phyloP scores from a whole-genome alignment of 352 stramenopile genomes.

The Phytophthora europaea region DNA sequence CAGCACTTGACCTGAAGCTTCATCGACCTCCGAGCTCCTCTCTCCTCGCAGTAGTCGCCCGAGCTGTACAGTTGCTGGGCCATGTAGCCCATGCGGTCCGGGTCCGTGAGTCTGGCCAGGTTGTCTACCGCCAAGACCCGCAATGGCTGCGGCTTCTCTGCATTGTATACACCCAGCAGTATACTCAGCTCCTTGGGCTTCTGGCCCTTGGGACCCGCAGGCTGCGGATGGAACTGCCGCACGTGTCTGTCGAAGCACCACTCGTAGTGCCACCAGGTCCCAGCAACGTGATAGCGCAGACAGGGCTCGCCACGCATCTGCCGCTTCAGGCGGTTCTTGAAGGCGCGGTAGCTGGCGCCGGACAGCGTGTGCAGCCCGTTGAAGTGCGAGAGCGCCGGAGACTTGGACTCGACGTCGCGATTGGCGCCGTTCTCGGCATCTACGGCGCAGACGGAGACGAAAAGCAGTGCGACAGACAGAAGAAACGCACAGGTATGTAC shows the following conservation, averaged over 20 bases:
- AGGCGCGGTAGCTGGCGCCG: slow-evolving; percentile 66
- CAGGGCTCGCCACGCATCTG: slow-evolving; percentile 62
- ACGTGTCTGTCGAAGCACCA: slow-evolving; percentile 82
- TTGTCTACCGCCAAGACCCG: slow-evolving; percentile 53
- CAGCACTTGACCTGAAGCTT: slow-evolving; percentile 83
- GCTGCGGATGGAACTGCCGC: slow-evolving; percentile 69
- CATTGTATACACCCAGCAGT: slow-evolving; percentile 52
- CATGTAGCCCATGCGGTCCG: slow-evolving; percentile 67
- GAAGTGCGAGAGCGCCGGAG: slow-evolving; percentile 44
- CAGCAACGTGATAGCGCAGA: slow-evolving; percentile 65
- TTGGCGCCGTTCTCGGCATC: slow-evolving; percentile 24
- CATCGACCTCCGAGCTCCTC: slow-evolving; percentile 33
- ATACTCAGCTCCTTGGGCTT: slow-evolving; percentile 43
- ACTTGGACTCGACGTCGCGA: background rate
- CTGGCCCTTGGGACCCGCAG: slow-evolving; percentile 8
- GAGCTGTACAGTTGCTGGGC: slow-evolving; percentile 62
- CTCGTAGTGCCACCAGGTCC: slow-evolving; percentile 88
- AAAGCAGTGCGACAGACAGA: slow-evolving; percentile 28
- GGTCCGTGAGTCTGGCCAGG: slow-evolving; percentile 47
- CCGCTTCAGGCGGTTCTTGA: slow-evolving; percentile 77
- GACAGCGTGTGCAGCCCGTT: slow-evolving; percentile 73
- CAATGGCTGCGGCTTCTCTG: slow-evolving; percentile 44
- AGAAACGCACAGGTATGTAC: slow-evolving; percentile 27
- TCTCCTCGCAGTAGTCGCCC: slow-evolving; percentile 50
- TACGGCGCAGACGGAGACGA: slow-evolving; percentile 1